These are phyloP conservation scores for Cryptosporidium sp. DNA, from an alignment of 169 alveolate species.

Conservation along the genomic window DNA sequence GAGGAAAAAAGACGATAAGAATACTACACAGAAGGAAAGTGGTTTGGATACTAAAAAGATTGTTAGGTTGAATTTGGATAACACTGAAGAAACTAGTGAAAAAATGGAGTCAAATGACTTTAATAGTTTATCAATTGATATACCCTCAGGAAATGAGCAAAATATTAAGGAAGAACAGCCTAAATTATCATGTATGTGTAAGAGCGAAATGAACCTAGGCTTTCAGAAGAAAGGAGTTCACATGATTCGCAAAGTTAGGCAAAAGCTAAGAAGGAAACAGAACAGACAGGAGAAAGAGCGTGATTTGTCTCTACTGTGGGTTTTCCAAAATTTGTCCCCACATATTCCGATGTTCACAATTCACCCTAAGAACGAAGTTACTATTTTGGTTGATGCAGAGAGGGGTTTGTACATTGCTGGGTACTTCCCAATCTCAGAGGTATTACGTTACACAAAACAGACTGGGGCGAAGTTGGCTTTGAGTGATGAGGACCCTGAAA, in stretches of 20 bases:
- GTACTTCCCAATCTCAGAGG: slow-evolving; percentile 51
- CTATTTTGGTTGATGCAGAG: slow-evolving; percentile 85
- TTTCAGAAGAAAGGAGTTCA: slow-evolving; percentile 42
- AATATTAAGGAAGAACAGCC: slow-evolving; percentile 17
- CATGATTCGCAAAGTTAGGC: slow-evolving; percentile 42
- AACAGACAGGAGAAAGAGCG: slow-evolving; percentile 76
- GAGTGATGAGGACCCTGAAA: slow-evolving; percentile 32
- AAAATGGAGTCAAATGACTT: not conserved
- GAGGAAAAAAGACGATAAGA: slow-evolving; percentile 34
- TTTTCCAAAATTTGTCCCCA: slow-evolving; percentile 81
- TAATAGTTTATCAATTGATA: not conserved
- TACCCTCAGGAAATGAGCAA: not conserved
- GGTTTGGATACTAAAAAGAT: slow-evolving; percentile 15
- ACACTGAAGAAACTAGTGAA: not conserved
- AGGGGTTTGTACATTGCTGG: slow-evolving; percentile 79
- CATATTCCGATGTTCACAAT: slow-evolving; percentile 86
- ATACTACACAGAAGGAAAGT: slow-evolving; percentile 46
- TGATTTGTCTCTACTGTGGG: slow-evolving; percentile 74
- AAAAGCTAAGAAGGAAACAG: slow-evolving; percentile 71
- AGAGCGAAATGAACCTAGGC: slow-evolving; percentile 23
- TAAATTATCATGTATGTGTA: not conserved
- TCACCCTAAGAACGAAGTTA: slow-evolving; percentile 81
- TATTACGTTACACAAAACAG: slow-evolving; percentile 44
- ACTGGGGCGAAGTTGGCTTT: slow-evolving; percentile 58
- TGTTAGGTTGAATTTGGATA: not conserved